These are phyloP conservation scores for Salix koriyanagi DNA, from an alignment of 345 rosid genomes.

Conservation along the genomic window DNA sequence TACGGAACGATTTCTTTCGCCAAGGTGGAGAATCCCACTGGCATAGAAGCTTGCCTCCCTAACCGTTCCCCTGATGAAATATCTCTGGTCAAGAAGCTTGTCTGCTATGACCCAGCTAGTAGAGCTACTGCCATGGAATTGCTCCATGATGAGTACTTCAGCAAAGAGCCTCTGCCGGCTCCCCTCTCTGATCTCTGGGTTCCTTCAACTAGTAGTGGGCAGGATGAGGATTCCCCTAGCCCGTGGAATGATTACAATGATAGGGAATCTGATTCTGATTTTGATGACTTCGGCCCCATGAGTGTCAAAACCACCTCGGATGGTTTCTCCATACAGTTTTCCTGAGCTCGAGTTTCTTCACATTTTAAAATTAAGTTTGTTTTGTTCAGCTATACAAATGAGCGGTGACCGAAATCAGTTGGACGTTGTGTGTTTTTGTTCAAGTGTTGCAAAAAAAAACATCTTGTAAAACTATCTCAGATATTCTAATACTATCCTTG, in stretches of 20 bases:
- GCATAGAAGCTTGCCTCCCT: conserved; percentile 58
- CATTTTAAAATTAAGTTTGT: not conserved
- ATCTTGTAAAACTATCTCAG: not conserved
- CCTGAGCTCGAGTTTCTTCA: conserved; percentile 15
- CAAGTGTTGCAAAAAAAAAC: not conserved
- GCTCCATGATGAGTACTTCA: conserved; percentile 64
- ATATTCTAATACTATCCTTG: not conserved
- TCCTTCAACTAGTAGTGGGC: conserved; percentile 46
- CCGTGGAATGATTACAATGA: conserved; percentile 19
- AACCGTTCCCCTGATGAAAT: conserved; percentile 50
- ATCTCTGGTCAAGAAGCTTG: conserved; percentile 58
- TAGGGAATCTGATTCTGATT: conserved; percentile 24
- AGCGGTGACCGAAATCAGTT: not conserved
- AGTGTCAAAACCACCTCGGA: conserved; percentile 43
- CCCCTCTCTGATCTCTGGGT: conserved; percentile 60
- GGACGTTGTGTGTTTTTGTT: not conserved
- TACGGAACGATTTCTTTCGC: conserved; percentile 68
- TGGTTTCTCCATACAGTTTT: conserved; percentile 66
- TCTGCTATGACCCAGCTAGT: conserved; percentile 70
- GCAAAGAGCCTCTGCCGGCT: conserved; percentile 71
- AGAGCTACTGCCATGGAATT: conserved; percentile 76
- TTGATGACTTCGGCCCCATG: conserved; percentile 47
- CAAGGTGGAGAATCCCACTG: conserved; percentile 63
- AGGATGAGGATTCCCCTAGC: conserved; percentile 48
- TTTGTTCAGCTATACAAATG: not conserved